Conservation (phyloP, 257 asterid species). For the Solanum virginianum region DNA sequence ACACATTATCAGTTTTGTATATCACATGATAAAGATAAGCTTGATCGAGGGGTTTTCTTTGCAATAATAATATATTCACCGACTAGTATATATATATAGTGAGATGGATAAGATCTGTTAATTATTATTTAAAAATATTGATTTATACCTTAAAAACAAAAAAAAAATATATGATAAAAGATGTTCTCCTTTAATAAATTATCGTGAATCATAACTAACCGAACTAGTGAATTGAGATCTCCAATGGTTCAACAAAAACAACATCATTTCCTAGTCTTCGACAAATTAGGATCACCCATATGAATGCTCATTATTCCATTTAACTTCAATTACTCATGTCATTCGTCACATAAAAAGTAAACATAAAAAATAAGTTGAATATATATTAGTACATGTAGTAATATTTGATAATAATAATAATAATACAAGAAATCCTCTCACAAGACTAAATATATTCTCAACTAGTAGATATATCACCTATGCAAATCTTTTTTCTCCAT, state of each 20-base stretch:
- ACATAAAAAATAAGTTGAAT: background rate
- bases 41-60: background rate
- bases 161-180: rapidly evolving
- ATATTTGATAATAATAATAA: background rate
- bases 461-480: background rate
- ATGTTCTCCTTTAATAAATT: background rate
- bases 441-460: background rate
- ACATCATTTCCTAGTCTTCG: background rate
- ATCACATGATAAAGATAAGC: background rate
- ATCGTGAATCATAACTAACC: background rate
- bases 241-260: background rate
- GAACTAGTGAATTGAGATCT: background rate
- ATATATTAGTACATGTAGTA: background rate
- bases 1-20: background rate
- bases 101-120: background rate
- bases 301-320: background rate
- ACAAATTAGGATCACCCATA: background rate
- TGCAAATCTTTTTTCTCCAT: background rate
- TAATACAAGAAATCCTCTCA: background rate
- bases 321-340: background rate
- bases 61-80: background rate
- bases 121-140: background rate
- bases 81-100: no score
- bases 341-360: background rate
- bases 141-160: background rate